Evolutionary conservation across 2,329 filamentous ascomycete genomes (phyloP), one percentile per base, ranked within the genome.

Genomic region (Hypoxylon sp.): DNA sequence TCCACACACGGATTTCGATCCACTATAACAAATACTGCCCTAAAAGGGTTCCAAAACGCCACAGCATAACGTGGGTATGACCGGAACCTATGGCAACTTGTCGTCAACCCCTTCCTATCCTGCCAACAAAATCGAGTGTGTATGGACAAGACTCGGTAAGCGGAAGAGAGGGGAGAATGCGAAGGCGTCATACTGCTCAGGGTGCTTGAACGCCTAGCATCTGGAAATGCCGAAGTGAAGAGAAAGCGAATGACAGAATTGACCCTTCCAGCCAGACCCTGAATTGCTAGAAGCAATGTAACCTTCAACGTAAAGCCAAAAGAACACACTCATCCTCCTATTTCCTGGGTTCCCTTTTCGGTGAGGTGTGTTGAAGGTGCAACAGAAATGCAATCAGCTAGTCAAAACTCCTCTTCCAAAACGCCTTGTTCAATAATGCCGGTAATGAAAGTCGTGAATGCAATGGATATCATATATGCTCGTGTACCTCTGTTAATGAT

Each of bases 391-490:
- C 58, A 65, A 57, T 56, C 64, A 29, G 52, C 27, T 54, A 56
- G 51, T 46, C 23, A 48, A 58, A 65, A 67, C 67, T 65, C 67
- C 64, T 57, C 41, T 41, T 65, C 53, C 63, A 16, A 58, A 63
- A 68, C 67, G 64, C 67, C 67, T 47, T n/a, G n/a, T 51, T 37
- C 43, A 58, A 65, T 41, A 19, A 63, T 65, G 59, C 65, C 19
- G 23, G 46, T 52, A 67, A 46, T 58, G 66, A 68, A 60, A 58
- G 64, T 68, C 64, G 48, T 63, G 57, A 70, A 70, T 65, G 67
- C 64, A 65, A 68, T 57, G 61, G 58, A 70, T 68, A 62, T 70
- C 64, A 60, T 69, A 21, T 66, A 62, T 69, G 64, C 43, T 65
- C 39, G 56, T 68, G 54, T 60, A 29, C 21, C 51, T 68, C 27